Conservation (phyloP, 2,329 filamentous ascomycete species). For the Chaetomiaceae sp. region DNA sequence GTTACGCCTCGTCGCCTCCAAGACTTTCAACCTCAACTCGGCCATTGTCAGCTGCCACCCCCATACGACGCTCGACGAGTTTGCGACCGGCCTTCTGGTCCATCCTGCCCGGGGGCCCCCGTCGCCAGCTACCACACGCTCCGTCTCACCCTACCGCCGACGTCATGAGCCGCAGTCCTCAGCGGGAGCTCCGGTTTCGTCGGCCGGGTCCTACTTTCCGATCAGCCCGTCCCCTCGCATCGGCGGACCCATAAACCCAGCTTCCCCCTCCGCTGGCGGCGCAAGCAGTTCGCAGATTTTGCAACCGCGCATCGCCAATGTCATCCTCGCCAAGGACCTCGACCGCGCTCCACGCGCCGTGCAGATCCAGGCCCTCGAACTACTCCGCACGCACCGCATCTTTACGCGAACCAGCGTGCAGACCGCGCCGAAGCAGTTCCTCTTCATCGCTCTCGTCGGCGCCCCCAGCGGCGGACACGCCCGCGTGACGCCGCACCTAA, state of each 20-base stretch:
- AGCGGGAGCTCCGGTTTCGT: constrained; percentile 11
- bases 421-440: constrained; percentile 68
- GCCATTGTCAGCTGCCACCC: constrained; percentile 68
- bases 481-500: constrained; percentile 55
- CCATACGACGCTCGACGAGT: constrained; percentile 73
- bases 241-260: constrained; percentile 15
- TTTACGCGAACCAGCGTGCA: constrained; percentile 71
- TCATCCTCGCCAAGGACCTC: constrained; percentile 77
- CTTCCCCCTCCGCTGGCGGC: constrained; percentile 10
- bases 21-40: constrained; percentile 68
- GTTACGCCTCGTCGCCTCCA: constrained; percentile 62
- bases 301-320: constrained; percentile 61
- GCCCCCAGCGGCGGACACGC: constrained; percentile 30
- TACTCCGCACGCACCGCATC: constrained; percentile 74
- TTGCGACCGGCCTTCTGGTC: constrained; percentile 65
- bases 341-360: constrained; percentile 68
- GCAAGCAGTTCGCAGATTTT: constrained; percentile 10
- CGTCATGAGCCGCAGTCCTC: constrained; percentile 16
- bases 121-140: constrained; percentile 26
- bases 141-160: constrained; percentile 24
- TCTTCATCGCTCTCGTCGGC: constrained; percentile 69
- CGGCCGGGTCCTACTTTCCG: constrained; percentile 26
- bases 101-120: constrained; percentile 39
- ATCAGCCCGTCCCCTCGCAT: constrained; percentile 12
- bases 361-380: constrained; percentile 74